These are phyloP conservation scores for Usnea hakonensis DNA, from an alignment of 495 filamentous ascomycete genomes.

Conservation along the genomic window DNA sequence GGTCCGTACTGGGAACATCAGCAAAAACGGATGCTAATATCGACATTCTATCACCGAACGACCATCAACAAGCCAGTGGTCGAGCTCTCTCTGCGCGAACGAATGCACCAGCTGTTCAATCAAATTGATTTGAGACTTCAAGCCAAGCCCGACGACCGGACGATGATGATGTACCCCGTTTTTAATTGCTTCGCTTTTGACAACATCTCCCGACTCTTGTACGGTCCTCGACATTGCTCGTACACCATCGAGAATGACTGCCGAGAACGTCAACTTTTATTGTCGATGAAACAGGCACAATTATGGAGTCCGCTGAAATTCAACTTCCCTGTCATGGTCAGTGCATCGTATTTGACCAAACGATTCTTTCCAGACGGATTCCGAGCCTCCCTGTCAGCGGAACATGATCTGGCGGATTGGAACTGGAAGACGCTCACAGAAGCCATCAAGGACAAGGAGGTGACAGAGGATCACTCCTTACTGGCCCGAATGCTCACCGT, in stretches of 20 bases:
- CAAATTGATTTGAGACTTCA: background rate
- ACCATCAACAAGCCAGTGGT: background rate
- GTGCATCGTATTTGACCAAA: background rate
- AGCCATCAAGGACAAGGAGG: background rate
- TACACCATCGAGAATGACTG: background rate
- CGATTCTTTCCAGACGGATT: background rate
- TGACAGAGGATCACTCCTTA: background rate
- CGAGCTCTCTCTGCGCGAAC: conserved; percentile 7
- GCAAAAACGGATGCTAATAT: conserved; percentile 13
- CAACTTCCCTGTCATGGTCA: background rate
- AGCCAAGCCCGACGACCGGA: background rate
- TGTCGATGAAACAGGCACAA: background rate
- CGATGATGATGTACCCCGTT: background rate
- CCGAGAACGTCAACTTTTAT: background rate
- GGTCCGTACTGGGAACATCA: conserved; percentile 3
- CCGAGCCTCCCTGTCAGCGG: background rate
- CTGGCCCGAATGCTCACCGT: background rate
- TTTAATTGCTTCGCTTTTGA: background rate
- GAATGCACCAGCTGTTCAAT: background rate
- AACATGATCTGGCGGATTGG: background rate
- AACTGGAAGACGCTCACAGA: background rate
- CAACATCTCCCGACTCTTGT: background rate
- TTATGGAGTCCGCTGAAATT: background rate
- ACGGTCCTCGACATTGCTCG: background rate
- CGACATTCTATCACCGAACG: background rate